phyloP scores from a whole-genome alignment of 257 asterid genomes.

The Scutellaria minor region DNA sequence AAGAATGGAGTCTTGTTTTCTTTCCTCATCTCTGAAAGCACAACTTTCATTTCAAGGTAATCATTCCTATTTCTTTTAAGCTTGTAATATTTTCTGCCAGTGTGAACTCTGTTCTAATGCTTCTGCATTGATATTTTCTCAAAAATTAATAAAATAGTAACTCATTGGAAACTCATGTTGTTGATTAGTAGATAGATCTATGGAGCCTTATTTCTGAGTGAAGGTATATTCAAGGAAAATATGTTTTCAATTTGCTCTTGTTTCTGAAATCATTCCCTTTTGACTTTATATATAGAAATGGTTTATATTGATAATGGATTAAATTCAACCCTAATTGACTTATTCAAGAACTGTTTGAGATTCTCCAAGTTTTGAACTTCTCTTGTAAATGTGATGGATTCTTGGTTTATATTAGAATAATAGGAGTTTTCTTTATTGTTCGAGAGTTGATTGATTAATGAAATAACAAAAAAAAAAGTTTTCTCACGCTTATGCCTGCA shows the following conservation, averaged over 20 bases:
- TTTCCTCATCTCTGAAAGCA: conserved; percentile 37
- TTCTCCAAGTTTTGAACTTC: background rate
- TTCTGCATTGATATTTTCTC: background rate
- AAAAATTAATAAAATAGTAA: background rate
- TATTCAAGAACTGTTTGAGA: no score
- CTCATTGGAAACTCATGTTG: background rate
- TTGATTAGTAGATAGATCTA: background rate
- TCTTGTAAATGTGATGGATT: background rate
- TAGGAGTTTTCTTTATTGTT: no score
- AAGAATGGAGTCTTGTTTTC: conserved; percentile 41
- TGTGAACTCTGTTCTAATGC: background rate
- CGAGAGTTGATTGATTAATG: no score
- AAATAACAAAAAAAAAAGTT: no score
- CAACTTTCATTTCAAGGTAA: conserved; percentile 34
- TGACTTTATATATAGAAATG: background rate
- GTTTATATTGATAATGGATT: background rate
- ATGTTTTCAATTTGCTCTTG: background rate
- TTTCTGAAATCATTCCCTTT: background rate
- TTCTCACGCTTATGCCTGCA: no score
- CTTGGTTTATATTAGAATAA: no score
- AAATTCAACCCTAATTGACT: background rate
- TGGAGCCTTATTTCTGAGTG: background rate
- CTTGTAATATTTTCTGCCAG: background rate
- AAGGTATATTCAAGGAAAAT: background rate
- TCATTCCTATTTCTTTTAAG: background rate